phyloP scores from a whole-genome alignment of 108 stramenopile genomes.

The Conticribra guillardii region DNA sequence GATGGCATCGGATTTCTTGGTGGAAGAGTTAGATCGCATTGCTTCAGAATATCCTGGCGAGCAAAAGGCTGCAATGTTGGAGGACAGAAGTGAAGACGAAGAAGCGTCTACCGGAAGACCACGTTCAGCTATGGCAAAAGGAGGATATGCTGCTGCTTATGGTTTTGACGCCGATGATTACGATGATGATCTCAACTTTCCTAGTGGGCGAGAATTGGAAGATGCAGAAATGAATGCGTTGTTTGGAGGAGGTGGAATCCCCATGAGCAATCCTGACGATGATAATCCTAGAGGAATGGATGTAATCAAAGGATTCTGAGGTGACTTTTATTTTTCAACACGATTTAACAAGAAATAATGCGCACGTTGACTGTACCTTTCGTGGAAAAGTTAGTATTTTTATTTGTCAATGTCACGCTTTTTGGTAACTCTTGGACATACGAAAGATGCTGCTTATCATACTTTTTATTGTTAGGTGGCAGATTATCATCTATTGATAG shows the following conservation, averaged over 20 bases:
- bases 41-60: slow-evolving; percentile 26
- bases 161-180: slow-evolving; percentile 49
- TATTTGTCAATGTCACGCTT: too few relatives aligned
- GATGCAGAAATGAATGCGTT: slow-evolving; percentile 55
- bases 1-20: slow-evolving; percentile 84
- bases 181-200: slow-evolving; percentile 16
- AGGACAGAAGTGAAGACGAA: background rate
- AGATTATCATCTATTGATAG: too few relatives aligned
- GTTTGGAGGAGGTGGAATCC: slow-evolving; percentile 60
- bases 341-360: too few relatives aligned
- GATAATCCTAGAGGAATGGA: slow-evolving; percentile 27
- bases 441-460: too few relatives aligned
- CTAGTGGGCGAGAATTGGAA: slow-evolving; percentile 24
- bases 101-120: background rate
- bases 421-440: too few relatives aligned
- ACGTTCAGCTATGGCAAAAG: slow-evolving; percentile 22
- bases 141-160: slow-evolving; percentile 56
- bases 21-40: slow-evolving; percentile 68
- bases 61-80: slow-evolving; percentile 9
- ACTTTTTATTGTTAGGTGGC: too few relatives aligned
- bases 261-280: slow-evolving; percentile 34
- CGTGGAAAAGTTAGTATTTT: too few relatives aligned
- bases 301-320: slow-evolving; percentile 9
- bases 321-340: too few relatives aligned
- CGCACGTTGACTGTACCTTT: too few relatives aligned